These are phyloP conservation scores for Hirschfeldia incana DNA, from an alignment of 345 rosid species.

Conservation along the genomic window DNA sequence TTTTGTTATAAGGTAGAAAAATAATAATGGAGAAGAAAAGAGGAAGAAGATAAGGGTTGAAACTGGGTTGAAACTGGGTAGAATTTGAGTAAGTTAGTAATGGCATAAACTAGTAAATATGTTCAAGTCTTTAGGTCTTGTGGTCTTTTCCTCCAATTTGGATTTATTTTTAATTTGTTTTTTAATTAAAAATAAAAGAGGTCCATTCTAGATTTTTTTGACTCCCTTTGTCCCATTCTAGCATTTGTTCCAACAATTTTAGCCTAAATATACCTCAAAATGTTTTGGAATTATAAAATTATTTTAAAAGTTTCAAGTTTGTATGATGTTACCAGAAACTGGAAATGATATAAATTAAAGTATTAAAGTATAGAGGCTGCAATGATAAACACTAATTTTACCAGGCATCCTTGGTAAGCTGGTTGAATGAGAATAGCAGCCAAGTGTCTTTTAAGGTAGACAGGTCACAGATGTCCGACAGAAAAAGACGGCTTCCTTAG, in stretches of 20 bases:
- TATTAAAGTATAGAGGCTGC: not conserved
- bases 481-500: constrained; percentile 56
- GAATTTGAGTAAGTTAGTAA: too few species aligned
- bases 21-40: too few species aligned
- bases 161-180: too few species aligned
- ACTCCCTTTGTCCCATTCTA: too few species aligned
- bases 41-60: too few species aligned
- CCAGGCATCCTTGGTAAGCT: constrained; percentile 81
- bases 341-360: not conserved
- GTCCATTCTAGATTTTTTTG: too few species aligned
- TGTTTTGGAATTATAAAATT: not conserved
- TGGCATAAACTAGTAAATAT: too few species aligned
- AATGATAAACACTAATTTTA: not conserved
- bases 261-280: not conserved
- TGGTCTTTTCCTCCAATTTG: too few species aligned
- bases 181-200: too few species aligned
- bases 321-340: not conserved
- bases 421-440: constrained; percentile 79
- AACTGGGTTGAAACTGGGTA: too few species aligned
- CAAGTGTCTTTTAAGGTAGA: constrained; percentile 51
- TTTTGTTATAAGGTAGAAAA: too few species aligned
- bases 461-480: constrained; percentile 47
- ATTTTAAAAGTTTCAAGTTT: not conserved
- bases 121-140: too few species aligned
- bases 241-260: not conserved